Conservation (phyloP, 208 protist species). For the Zelonia costaricensis region DNA sequence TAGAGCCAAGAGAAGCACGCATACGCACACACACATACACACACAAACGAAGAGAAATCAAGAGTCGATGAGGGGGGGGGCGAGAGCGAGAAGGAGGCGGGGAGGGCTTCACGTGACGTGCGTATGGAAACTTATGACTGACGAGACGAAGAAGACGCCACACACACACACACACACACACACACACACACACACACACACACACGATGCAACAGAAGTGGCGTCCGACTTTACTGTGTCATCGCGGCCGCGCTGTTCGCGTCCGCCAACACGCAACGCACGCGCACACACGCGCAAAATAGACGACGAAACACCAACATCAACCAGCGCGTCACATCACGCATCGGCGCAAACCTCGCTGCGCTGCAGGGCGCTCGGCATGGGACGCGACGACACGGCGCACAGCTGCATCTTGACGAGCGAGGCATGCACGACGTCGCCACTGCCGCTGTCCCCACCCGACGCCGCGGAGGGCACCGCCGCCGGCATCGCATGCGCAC, state of each 20-base stretch:
- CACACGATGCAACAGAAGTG: too few species aligned
- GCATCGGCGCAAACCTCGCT: not conserved
- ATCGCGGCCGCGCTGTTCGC: too few species aligned
- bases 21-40: too few species aligned
- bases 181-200: not conserved
- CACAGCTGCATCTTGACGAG: constrained; percentile 23
- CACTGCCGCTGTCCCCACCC: not conserved
- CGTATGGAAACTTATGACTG: too few species aligned
- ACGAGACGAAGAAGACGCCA: not conserved
- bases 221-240: too few species aligned
- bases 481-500: constrained; percentile 3
- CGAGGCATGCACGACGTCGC: not conserved
- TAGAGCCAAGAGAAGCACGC: too few species aligned
- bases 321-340: not conserved
- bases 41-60: too few species aligned
- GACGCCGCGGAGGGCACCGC: not conserved
- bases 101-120: too few species aligned
- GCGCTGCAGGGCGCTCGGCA: constrained; percentile 7
- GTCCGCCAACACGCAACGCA: not conserved
- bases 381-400: constrained; percentile 9
- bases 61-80: too few species aligned
- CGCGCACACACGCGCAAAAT: not conserved
- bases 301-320: not conserved
- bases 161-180: constrained; percentile 1
- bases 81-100: too few species aligned